Evolutionary conservation across 768 basidiomycete genomes (phyloP), one percentile per base, ranked within the genome.

Genomic region (Myochromella boudieri): DNA sequence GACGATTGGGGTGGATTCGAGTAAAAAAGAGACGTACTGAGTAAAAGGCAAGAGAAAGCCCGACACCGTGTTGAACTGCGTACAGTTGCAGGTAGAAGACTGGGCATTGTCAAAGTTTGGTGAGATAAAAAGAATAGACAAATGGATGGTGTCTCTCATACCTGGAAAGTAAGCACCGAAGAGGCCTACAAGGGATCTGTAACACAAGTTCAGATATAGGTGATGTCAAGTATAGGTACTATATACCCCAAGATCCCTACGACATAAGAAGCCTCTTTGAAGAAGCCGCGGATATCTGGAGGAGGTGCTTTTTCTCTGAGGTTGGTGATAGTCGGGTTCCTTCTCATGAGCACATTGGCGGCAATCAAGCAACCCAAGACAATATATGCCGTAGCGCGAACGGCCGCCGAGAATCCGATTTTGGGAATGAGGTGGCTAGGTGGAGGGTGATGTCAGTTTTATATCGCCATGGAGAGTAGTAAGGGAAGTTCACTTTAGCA

Each of bases 241-340:
- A n/a, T 59, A n/a, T 46, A 68, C 67, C 63, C 66, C 32, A 60
- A 49, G 26, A 63, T 54, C 9, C 56, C 55, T 24, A 56, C 54
- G n/a, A 67, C 34, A 47, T 65, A 71, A 20, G 60, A 56, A 37
- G 53, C 48, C 27, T 69, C 68, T 33, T 53, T 57, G 22, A 66
- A 66, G 53, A 69, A 67, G 31, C 60, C 61, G 31, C 56, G 56
- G 14, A 69, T 21, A 51, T 65, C 33, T 46, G 64, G 47, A 44
- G 53, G 32, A 52, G 56, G 37, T 4, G 34, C 40, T 21, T 29
- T 33, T 0, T 42, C 39, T 12, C 39, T 40, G 3, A 51, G 50
- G 14, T 29, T 9, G 24, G 42, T 26, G 48, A 49, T n/a, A 40
- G 46, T 32, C 17, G 34, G 37, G 17, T 56, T 52, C 8, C 58